Evolutionary conservation across 1,139 yeast species (phyloP).

Genomic region (Yamadazyma atlantica): DNA sequence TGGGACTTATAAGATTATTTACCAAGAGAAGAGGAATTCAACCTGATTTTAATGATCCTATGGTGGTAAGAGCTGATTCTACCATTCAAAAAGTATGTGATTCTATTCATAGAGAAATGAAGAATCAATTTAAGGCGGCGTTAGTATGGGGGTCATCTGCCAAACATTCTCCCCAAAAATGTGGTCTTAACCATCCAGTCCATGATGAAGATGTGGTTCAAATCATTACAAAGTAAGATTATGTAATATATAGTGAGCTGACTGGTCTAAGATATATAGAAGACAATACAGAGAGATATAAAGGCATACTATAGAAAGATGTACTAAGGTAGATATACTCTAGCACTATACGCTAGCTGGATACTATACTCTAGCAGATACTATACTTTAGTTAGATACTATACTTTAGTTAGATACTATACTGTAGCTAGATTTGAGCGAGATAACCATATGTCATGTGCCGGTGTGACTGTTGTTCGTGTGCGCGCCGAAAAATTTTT

Average conservation of each 20-base stretch:
- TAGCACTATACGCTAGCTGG: too few relatives aligned
- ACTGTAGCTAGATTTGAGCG: too few relatives aligned
- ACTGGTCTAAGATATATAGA: neutral
- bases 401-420: too few relatives aligned
- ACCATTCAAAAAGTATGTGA: conserved; percentile 88
- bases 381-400: too few relatives aligned
- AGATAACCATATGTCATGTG: too few relatives aligned
- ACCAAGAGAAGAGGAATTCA: conserved; percentile 79
- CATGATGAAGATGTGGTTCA: conserved; percentile 95
- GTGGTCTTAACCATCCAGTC: conserved; percentile 81
- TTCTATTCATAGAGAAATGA: conserved; percentile 88
- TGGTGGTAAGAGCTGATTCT: conserved; percentile 82
- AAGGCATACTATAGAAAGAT: too few relatives aligned
- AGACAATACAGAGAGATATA: neutral
- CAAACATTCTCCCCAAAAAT: conserved; percentile 94
- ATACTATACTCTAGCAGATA: too few relatives aligned
- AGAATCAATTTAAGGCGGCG: conserved; percentile 88
- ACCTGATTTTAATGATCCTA: conserved; percentile 85
- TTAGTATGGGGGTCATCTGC: conserved; percentile 96
- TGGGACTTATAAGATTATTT: conserved; percentile 75
- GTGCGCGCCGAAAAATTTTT: neutral
- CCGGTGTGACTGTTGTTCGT: conserved; percentile 1
- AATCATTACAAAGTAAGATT: conserved; percentile 67
- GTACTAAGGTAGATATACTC: too few relatives aligned
- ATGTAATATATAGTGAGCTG: neutral